A percentile compares a stretch with the other conserved stretches of the same genome.
phyloP scores from a whole-genome alignment of 768 basidiomycete genomes.

The Rhodosporidiobolus sp. region DNA sequence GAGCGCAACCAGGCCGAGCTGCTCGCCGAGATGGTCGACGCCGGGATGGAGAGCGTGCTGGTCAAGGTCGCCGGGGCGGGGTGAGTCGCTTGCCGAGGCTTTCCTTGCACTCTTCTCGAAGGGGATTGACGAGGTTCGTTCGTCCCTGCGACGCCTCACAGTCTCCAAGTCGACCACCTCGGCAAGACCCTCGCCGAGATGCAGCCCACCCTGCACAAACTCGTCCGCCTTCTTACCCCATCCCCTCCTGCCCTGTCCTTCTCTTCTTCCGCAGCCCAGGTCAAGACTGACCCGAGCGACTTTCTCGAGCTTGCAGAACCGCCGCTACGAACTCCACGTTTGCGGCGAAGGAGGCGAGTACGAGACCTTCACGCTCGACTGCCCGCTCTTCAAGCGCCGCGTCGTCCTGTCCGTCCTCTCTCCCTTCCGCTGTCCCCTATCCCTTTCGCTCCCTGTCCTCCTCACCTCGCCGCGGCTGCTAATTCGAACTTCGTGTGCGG shows the following conservation, averaged over 20 bases:
- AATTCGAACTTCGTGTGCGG: background rate
- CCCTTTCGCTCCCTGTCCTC: background rate
- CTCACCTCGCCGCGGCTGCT: background rate
- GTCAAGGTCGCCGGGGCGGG: conserved; percentile 98
- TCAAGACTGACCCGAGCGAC: background rate
- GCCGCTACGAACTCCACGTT: conserved; percentile 79
- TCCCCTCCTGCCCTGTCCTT: too few relatives aligned
- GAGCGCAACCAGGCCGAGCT: conserved; percentile 83
- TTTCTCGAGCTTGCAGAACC: conserved; percentile 56
- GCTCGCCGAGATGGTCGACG: conserved; percentile 77
- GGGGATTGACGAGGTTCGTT: background rate
- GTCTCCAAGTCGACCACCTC: conserved; percentile 61
- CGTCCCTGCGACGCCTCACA: background rate
- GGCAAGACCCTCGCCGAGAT: conserved; percentile 72
- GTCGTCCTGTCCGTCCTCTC: conserved; percentile 62
- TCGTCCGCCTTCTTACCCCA: too few relatives aligned
- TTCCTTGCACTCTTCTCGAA: background rate
- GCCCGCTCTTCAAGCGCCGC: conserved; percentile 75
- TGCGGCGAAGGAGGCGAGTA: conserved; percentile 99
- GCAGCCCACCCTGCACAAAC: conserved; percentile 65
- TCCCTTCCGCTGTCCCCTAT: background rate
- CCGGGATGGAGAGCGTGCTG: conserved; percentile 73
- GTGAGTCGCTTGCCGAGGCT: conserved; percentile 4
- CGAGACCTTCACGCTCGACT: conserved; percentile 86
- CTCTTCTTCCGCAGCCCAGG: background rate